Evolutionary conservation across 768 basidiomycete species (phyloP), one percentile per base, ranked within the genome.

Genomic region (Pisolithus orientalis): DNA sequence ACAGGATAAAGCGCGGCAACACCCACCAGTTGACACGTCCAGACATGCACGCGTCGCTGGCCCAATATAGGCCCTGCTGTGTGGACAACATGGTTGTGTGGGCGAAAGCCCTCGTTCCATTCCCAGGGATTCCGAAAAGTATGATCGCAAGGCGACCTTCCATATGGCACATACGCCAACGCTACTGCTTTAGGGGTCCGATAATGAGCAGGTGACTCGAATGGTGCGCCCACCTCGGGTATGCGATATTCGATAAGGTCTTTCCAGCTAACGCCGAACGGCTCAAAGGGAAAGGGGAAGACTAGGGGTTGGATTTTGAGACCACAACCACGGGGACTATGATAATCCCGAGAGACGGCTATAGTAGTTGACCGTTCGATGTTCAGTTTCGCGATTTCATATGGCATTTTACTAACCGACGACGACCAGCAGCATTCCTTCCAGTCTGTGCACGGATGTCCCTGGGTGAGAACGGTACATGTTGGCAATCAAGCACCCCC

Each of bases 101-200:
- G 55, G 42, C 49, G 51, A 38, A 42, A 50, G 56, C 48, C 61
- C 55, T 56, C 55, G 57, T 65, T 65, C 64, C 64, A 65, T 65
- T 65, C 56, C 55, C 59, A 58, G 65, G 13, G 57, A 59, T 49
- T 45, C 47, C 54, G 58, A 56, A 54, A 46, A 49, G 48, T 56
- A 62, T 52, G 56, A 64, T 64, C 56, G 58, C 50, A 60, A 59
- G 47, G 49, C 50, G 40, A n/a, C 49, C 53, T 65, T 64, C 63
- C 53, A 54, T 56, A 57, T 54, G 51, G 57, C 53, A 43, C 21
- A 56, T 31, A 25, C 54, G 65, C 13, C 40, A 17, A 40, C 44
- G 54, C 8, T 44, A 43, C 53, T 53, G 46, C 53, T 53, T 58
- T 56, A 42, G 43, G 57, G n/a, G 27, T 37, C 32, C 34, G 5